A percentile compares a stretch with the other conserved stretches of the same genome.
Evolutionary conservation across 805 yeast species (phyloP).

Genomic region (Komagataella pastoris): DNA sequence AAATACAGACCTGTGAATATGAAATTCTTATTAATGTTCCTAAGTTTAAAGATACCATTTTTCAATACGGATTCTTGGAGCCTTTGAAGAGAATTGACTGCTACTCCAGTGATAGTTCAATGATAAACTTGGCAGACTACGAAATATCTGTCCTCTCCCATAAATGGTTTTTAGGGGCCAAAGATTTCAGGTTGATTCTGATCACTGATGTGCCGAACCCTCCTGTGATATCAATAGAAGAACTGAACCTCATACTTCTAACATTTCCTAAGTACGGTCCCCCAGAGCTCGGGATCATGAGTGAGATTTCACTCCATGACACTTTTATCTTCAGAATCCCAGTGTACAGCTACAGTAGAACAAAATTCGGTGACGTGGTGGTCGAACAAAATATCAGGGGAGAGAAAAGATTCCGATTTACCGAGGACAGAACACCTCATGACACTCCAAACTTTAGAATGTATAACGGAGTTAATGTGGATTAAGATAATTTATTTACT

Average conservation of each 20-base stretch:
- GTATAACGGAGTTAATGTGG: not conserved
- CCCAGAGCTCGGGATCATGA: not conserved
- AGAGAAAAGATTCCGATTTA: not conserved
- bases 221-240: not conserved
- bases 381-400: not conserved
- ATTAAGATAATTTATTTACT: not conserved
- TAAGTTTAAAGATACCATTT: conserved; percentile 10
- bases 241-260: not conserved
- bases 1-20: conserved; percentile 19
- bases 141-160: not conserved
- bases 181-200: not conserved
- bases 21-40: conserved; percentile 10
- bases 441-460: not conserved
- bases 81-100: not conserved
- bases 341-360: not conserved
- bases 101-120: not conserved
- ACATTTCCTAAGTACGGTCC: not conserved
- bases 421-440: not conserved
- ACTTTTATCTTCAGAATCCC: not conserved
- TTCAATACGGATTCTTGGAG: not conserved
- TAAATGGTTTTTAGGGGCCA: not conserved
- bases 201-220: not conserved
- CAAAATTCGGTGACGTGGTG: conserved; percentile 2
- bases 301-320: not conserved
- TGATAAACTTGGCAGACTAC: not conserved